These are phyloP conservation scores for Alternaria hordeiaustralica DNA, from an alignment of 2,329 filamentous ascomycete species.

Conservation along the genomic window DNA sequence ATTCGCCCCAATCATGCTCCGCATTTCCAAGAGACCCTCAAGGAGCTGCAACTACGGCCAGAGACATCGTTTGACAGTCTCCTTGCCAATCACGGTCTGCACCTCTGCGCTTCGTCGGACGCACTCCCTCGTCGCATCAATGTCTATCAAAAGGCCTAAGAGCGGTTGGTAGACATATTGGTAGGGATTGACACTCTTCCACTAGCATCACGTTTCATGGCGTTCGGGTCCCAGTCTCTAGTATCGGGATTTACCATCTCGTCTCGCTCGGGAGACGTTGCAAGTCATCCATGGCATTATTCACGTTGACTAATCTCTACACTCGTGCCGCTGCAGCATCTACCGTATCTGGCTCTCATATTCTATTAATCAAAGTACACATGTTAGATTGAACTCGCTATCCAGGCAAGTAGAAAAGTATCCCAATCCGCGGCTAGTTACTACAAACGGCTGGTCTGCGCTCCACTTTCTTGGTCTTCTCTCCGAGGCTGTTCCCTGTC, in stretches of 20 bases:
- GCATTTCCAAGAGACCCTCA: constrained; percentile 38
- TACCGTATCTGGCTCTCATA: not conserved
- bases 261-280: constrained; percentile 3
- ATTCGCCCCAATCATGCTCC: constrained; percentile 41
- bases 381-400: not conserved
- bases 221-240: constrained; percentile 15
- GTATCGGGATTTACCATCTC: constrained; percentile 12
- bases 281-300: constrained; percentile 1
- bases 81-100: constrained; percentile 34
- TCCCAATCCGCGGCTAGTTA: constrained; percentile 1
- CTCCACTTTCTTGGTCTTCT: constrained; percentile 6
- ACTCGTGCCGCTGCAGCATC: not conserved
- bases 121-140: constrained; percentile 42
- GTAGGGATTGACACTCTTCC: constrained; percentile 5
- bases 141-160: constrained; percentile 42
- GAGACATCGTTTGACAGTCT: constrained; percentile 44
- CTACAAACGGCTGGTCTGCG: not conserved
- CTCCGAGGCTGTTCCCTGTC: constrained; percentile 9
- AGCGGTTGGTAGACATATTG: not conserved
- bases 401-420: constrained; percentile 1
- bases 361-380: not conserved
- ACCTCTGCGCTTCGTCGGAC: constrained; percentile 37
- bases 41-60: constrained; percentile 37
- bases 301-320: not conserved
- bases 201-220: constrained; percentile 12